Evolutionary conservation across 768 basidiomycete species (phyloP), one percentile per base, ranked within the genome.

Genomic region (Phlegmacium glaucopus): DNA sequence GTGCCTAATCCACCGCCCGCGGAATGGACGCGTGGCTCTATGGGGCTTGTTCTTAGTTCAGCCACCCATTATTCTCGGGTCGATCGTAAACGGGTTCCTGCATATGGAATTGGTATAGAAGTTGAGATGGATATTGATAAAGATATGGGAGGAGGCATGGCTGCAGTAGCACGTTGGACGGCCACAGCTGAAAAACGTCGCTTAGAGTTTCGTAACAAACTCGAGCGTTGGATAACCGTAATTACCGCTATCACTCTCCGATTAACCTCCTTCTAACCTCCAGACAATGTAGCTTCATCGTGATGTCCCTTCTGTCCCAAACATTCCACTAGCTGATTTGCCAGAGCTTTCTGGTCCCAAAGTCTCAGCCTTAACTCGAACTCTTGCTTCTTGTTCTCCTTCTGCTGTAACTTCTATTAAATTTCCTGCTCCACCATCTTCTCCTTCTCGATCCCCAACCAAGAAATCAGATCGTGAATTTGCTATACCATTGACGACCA

Each of bases 101-200:
- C 79, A 1, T 93, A 91, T 62, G 90, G 90, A 8, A 77, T 92
- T 52, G 90, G 90, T 1, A 88, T 93, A 42, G 87, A 92, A 66
- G 88, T 91, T 18, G 87, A 91, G 55, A 85, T 89, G 71, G 82
- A 90, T 57, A 78, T 90, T 46, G 87, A 89, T 65, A 87, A 87
- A 66, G 82, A 78, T 56, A 83, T 87, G 83, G 72, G 72, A 16
- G 81, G 78, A 38, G 88, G 90, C n/a, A 91, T 92, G 85, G 87
- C 88, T 30, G 87, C 90, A 25, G 87, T 93, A 37, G 90, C 90
- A 44, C 79, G 88, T 47, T 93, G 90, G 90, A 90, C 90, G 3
- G 79, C 85, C 25, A 80, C 74, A 37, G 68, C 77, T 30, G 86
- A 88, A 45, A 67, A 66, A 28, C 79, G 90, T 45, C 78, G 82